Evolutionary conservation across 1,284 basidiomycete genomes (phyloP).

Genomic region (Melampsora americana): DNA sequence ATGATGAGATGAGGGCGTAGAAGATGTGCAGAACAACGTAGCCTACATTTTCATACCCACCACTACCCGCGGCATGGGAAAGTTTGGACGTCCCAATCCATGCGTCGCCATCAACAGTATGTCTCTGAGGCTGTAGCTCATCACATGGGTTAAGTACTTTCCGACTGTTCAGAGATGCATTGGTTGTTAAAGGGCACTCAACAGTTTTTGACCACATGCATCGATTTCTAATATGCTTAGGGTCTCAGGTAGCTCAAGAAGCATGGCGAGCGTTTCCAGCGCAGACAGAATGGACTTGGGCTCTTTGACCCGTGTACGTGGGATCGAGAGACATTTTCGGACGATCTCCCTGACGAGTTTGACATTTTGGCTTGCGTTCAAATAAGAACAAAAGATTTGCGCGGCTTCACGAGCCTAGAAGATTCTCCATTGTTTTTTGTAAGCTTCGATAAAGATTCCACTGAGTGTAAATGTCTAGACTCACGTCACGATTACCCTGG

Average conservation of each 20-base stretch:
- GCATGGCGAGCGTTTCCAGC: not conserved
- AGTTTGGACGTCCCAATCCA: conserved; percentile 13
- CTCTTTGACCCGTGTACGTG: not conserved
- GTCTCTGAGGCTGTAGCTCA: conserved; percentile 4
- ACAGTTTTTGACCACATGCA: not conserved
- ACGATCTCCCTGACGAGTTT: not conserved
- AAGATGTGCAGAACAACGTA: not conserved
- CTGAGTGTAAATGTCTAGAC: not conserved
- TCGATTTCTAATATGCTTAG: not conserved
- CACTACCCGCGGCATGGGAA: conserved; percentile 26
- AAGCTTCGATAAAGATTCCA: no score
- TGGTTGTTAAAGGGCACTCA: not conserved
- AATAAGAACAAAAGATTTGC: not conserved
- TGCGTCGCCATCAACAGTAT: conserved; percentile 24
- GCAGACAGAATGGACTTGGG: not conserved
- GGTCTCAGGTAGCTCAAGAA: not conserved
- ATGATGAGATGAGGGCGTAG: not conserved
- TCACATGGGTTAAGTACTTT: not conserved
- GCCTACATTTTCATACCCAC: conserved; percentile 41
- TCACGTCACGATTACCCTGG: conserved; percentile 33
- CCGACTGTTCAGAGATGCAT: not conserved
- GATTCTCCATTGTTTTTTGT: not conserved
- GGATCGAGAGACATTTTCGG: not conserved
- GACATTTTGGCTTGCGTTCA: not conserved
- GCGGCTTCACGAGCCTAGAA: not conserved